Percentiles rank a stretch among this genome's conserved stretches.
Conservation (phyloP, 208 protist species). For the Leishmania gerbilli region DNA sequence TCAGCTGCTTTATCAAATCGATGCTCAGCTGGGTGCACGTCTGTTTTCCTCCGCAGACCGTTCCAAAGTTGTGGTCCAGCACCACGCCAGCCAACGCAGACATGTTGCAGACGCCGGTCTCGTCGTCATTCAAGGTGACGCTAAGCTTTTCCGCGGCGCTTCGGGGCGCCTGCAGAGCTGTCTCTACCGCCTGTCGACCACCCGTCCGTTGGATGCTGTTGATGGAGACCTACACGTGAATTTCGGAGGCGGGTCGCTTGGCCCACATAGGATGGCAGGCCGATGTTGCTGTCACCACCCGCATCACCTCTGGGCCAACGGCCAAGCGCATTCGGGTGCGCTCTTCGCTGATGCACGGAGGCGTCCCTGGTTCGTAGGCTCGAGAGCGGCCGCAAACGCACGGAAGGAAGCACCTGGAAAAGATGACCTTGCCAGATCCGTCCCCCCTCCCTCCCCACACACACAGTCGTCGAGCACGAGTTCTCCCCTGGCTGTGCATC, state of each 20-base stretch:
- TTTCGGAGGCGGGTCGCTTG: background rate
- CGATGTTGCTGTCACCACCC: background rate
- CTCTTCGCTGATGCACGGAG: background rate
- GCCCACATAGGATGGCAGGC: background rate
- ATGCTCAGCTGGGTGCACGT: background rate
- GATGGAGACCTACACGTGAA: conserved; percentile 3
- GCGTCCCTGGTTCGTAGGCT: background rate
- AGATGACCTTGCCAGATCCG: conserved; percentile 27
- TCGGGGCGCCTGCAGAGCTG: background rate
- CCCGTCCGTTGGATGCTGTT: conserved; percentile 4
- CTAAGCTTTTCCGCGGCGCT: background rate
- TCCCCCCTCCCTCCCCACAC: conserved; percentile 8
- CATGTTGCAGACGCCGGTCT: background rate
- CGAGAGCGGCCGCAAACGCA: conserved; percentile 1
- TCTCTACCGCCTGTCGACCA: background rate
- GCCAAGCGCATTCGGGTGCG: conserved; percentile 4
- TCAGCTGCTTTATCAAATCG: background rate
- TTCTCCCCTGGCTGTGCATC: background rate
- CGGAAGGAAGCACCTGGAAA: conserved; percentile 20
- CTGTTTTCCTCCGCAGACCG: background rate
- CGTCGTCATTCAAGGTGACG: background rate
- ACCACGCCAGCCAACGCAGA: background rate
- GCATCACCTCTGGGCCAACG: conserved; percentile 4
- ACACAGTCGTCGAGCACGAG: conserved; percentile 8
- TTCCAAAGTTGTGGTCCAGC: background rate